Base-by-base conservation (phyloP, 352 stramenopile species). In the Pythium sp. region DNA sequence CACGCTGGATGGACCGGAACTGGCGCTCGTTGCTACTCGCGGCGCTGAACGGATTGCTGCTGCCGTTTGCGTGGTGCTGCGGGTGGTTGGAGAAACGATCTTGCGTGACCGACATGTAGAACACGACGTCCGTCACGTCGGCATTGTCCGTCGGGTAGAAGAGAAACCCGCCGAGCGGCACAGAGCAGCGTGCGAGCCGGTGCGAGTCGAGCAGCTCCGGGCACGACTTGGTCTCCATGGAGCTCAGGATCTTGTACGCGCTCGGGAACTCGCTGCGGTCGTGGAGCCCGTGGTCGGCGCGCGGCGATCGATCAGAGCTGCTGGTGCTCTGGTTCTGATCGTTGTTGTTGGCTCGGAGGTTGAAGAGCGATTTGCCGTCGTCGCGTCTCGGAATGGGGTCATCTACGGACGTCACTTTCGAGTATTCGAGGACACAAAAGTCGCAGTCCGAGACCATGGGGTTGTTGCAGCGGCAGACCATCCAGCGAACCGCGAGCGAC, bases 111-210 rank as follows among this genome's bases (percentile, higher is more conserved):
- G 74, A 89, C 74, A 91, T 82, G 69, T 82, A 91, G 67, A 92
- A 94, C 11, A 94, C 80, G n/a, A 93, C 84, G 38, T 90, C 80
- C 8, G 84, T 93, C 30, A 74, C 70, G 28, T 93, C 82, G 41
- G 70, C 75, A 51, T 74, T 68, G 62, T 87, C 72, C 11, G 83
- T 92, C 6, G 78, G 73, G 60, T 92, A 94, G 30, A 93, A 70
- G 15, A 92, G 70, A 56, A 89, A 92, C 5, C 87, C 87, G 0
- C 80, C 80, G 15, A 94, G 70, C 11, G 84, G 87, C n/a, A 87
- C 70, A 6, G 79, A 71, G 51, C 74, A 78, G 7, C 86, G 86
- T 51, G 87, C 72, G 20, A 94, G 75, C 5, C 84, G 80, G 32
- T 89, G 83, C 18, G 83, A 81, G 20, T 87, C 74, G 7, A 80